Conservation (phyloP, 2,329 filamentous ascomycete species). For the Clonostachys sp. region DNA sequence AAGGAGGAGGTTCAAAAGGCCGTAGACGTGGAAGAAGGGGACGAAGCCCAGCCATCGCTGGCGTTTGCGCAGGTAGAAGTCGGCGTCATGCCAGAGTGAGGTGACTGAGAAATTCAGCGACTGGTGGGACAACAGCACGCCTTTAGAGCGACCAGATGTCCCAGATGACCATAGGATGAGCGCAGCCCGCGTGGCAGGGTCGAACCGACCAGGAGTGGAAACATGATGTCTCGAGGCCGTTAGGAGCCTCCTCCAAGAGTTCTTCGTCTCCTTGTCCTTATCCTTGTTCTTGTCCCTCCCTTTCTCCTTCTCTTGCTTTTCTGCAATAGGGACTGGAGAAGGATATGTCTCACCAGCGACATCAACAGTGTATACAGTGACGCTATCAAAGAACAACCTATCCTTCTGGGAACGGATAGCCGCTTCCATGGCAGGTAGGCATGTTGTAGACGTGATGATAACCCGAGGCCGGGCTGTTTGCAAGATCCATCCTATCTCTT, state of each 20-base stretch:
- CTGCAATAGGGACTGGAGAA: background rate
- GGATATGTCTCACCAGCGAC: slow-evolving; percentile 21
- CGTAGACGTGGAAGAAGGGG: slow-evolving; percentile 66
- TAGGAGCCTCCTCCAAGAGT: slow-evolving; percentile 55
- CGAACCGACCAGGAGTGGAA: slow-evolving; percentile 28
- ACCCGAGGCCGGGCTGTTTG: slow-evolving; percentile 30
- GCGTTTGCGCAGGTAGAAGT: slow-evolving; percentile 27
- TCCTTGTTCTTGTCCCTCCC: background rate
- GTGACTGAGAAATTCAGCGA: slow-evolving; percentile 57
- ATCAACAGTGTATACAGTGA: slow-evolving; percentile 58
- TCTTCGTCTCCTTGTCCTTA: background rate
- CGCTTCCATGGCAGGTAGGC: slow-evolving; percentile 21
- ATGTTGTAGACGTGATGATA: slow-evolving; percentile 25
- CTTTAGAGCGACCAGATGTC: slow-evolving; percentile 71
- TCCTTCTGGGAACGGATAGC: slow-evolving; percentile 27
- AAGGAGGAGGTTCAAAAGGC: slow-evolving; percentile 52
- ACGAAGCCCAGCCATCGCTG: slow-evolving; percentile 56
- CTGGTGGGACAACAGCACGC: slow-evolving; percentile 66
- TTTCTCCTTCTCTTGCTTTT: background rate
- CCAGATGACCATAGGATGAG: slow-evolving; percentile 46
- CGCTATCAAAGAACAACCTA: slow-evolving; percentile 17
- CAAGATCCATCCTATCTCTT: slow-evolving; percentile 33
- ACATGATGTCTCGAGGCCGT: slow-evolving; percentile 42
- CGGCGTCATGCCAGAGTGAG: slow-evolving; percentile 43
- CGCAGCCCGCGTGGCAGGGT: slow-evolving; percentile 49